Evolutionary conservation across 140 eudicot genomes (phyloP).

Genomic region (Flaveria floridana): DNA sequence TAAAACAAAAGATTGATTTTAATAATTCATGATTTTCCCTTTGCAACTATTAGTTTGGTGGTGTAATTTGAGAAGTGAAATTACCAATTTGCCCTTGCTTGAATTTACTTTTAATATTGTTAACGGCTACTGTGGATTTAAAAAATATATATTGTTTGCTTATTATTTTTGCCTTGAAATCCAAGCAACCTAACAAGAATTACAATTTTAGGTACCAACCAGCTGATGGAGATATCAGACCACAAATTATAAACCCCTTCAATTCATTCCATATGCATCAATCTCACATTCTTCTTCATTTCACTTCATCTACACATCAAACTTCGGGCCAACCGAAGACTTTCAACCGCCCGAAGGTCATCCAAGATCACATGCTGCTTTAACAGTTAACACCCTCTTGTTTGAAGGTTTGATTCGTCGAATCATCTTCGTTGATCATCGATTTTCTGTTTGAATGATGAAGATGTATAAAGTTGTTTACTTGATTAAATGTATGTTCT

Average conservation of each 20-base stretch:
- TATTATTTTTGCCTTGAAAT: constrained; percentile 35
- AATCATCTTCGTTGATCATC: neutral
- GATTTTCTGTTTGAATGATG: neutral
- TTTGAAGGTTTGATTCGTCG: neutral
- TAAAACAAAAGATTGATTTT: neutral
- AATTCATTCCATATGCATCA: constrained; percentile 27
- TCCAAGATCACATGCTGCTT: neutral
- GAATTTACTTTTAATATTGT: neutral
- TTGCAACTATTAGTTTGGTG: neutral
- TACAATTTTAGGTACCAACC: constrained; percentile 37
- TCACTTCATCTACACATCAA: neutral
- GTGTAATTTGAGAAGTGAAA: constrained; percentile 22
- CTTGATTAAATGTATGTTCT: neutral
- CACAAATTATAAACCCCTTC: constrained; percentile 30
- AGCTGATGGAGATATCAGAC: constrained; percentile 34
- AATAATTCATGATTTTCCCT: no score
- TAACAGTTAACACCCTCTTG: no score
- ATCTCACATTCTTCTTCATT: constrained; percentile 25
- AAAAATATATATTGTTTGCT: constrained; percentile 5
- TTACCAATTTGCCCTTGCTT: neutral
- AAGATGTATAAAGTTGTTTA: neutral
- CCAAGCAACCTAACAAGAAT: constrained; percentile 27
- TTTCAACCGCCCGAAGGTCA: neutral
- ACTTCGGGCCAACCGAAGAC: no score
- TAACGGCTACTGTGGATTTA: constrained; percentile 27